phyloP scores from a whole-genome alignment of 768 basidiomycete genomes.

The Lentinula lateritia region DNA sequence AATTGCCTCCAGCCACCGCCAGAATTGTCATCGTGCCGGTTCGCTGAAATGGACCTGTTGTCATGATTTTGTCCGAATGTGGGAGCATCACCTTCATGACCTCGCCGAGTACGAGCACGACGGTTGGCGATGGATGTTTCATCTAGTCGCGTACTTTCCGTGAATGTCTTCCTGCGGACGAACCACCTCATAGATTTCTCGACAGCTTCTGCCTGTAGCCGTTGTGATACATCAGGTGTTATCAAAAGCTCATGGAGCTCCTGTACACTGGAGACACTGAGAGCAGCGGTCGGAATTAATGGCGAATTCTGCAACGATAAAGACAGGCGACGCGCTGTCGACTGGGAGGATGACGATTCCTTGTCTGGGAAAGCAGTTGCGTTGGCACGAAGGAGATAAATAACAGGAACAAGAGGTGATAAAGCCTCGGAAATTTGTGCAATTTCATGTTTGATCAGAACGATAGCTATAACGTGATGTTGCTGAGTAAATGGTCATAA shows the following conservation, averaged over 20 bases:
- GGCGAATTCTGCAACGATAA: neutral
- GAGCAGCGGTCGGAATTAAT: neutral
- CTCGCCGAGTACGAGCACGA: neutral
- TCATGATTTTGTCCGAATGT: neutral
- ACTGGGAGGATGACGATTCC: neutral
- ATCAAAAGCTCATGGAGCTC: neutral
- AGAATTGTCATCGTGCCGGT: neutral
- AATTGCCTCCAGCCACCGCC: slow-evolving; percentile 3
- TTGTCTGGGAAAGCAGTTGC: neutral
- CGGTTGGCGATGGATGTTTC: neutral
- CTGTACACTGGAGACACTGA: neutral
- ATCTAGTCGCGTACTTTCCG: neutral
- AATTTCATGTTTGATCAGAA: neutral
- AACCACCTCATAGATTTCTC: slow-evolving; percentile 1
- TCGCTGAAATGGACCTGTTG: neutral
- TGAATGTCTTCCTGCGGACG: neutral
- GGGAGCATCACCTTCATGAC: neutral
- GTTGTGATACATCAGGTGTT: neutral
- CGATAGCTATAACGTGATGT: neutral
- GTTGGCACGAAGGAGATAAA: neutral
- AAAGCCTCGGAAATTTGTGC: neutral
- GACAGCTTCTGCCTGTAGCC: neutral
- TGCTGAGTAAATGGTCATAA: neutral
- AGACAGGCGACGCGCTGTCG: neutral
- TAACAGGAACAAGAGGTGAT: neutral